phyloP scores from a whole-genome alignment of 1,284 basidiomycete species.

The Phylloboletellus chloephorus region DNA sequence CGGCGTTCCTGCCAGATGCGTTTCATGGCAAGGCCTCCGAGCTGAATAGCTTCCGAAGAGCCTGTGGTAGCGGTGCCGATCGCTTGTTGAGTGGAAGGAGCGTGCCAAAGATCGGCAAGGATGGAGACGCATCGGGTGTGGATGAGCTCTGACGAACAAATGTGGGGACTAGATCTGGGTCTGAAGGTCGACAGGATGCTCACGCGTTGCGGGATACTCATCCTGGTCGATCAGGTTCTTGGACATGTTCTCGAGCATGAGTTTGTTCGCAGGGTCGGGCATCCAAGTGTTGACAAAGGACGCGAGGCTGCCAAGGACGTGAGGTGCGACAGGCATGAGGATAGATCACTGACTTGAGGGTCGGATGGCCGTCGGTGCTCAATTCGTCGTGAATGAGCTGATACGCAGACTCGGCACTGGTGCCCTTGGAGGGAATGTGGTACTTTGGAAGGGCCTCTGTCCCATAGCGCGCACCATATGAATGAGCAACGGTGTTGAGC shows the following conservation, averaged over 20 bases:
- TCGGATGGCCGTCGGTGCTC: constrained; percentile 58
- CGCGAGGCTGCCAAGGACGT: constrained; percentile 80
- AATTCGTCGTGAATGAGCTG: constrained; percentile 85
- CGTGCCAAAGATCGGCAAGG: constrained; percentile 91
- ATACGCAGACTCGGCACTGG: constrained; percentile 57
- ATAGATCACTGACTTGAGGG: constrained; percentile 37
- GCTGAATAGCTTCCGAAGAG: constrained; percentile 89
- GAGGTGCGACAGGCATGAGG: constrained; percentile 16
- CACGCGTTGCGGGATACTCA: constrained; percentile 84
- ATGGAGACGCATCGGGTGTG: constrained; percentile 83
- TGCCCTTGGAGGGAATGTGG: constrained; percentile 57
- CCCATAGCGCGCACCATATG: constrained; percentile 64
- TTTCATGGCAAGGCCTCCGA: constrained; percentile 94
- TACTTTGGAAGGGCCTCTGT: constrained; percentile 64
- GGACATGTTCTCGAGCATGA: constrained; percentile 80
- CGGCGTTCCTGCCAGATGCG: constrained; percentile 87
- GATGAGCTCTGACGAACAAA: constrained; percentile 47
- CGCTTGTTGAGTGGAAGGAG: constrained; percentile 65
- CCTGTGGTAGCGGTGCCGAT: constrained; percentile 93
- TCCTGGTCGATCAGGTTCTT: constrained; percentile 92
- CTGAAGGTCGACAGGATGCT: constrained; percentile 16
- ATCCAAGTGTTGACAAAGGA: constrained; percentile 74
- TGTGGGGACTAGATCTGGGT: constrained; percentile 1
- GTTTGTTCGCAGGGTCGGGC: constrained; percentile 56
- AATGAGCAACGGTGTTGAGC: constrained; percentile 34